Base-by-base conservation (phyloP, 1,139 yeast species). In the Zygoascus hellenicus region DNA sequence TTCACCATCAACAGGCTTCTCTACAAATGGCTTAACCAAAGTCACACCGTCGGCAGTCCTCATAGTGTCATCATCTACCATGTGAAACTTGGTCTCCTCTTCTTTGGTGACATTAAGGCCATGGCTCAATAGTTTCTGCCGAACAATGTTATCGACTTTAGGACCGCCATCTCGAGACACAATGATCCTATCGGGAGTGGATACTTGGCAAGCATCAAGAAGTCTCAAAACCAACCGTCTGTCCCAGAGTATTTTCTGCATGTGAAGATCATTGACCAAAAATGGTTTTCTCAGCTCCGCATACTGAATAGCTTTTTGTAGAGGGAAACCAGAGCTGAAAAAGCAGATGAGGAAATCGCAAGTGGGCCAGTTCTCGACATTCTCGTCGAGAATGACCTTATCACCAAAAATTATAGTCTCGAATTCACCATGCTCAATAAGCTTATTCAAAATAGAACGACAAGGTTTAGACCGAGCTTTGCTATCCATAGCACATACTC, bases 401-500 rank as follows among this genome's bases (percentile, higher is more conserved):
- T 94, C 99, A 49, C 98, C 98, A 70, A 94, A 94, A 49, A 92
- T 89, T 28, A 94, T 85, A 0, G 97, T 89, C 64, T 94, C 97
- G 65, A 94, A 92, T 66, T 92, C 98, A 28, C 96, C 97, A 58
- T 87, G 83, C 57, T 87, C 95, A 53, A 90, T 86, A 60, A 94
- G 71, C 45, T 96, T 72, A 64, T 87, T 90, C 58, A 94, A 72
- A 53, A 94, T 94, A 53, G 85, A 87, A 52, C 97, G 75, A 63
- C 97, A 92, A 2, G 99, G 98, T 67, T 94, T 94, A 35, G 95
- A 85, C 63, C 95, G 76, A 1, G 90, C 98, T 65, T 94, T 94
- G 48, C 92, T 83, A 66, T 94, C 98, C 97, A 94, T 90, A 7
- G 99, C 99, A 70, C 98, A 94, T 1, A 94, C 96, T 42, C 99